A percentile compares a stretch with the other conserved stretches of the same genome.
These are phyloP conservation scores for Ascochyta lentis DNA, from an alignment of 2,329 filamentous ascomycete genomes.

Conservation along the genomic window DNA sequence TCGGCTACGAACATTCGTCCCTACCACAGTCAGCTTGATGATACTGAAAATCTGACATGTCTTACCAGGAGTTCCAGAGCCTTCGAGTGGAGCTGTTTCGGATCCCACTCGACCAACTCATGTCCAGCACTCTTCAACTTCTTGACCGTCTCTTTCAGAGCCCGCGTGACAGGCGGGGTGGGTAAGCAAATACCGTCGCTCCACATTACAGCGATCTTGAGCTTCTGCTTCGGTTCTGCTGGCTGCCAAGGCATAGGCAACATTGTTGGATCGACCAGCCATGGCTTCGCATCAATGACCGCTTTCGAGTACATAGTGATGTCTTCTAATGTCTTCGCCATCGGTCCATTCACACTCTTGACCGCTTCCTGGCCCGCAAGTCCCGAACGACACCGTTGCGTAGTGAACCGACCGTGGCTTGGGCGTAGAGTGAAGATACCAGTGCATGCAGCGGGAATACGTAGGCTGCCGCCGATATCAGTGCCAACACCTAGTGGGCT, in stretches of 20 bases:
- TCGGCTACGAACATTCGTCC: conserved; percentile 58
- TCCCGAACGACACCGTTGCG: conserved; percentile 60
- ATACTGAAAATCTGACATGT: neutral
- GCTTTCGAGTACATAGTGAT: conserved; percentile 52
- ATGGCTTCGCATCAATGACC: conserved; percentile 56
- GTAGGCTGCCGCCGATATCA: conserved; percentile 66
- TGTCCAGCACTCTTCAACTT: conserved; percentile 60
- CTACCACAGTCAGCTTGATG: conserved; percentile 21
- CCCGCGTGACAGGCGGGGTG: conserved; percentile 61
- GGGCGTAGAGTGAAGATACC: conserved; percentile 65
- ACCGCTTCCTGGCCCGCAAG: conserved; percentile 71
- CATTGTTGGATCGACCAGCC: conserved; percentile 60
- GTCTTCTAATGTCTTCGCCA: conserved; percentile 64
- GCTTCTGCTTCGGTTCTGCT: conserved; percentile 53
- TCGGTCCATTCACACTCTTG: conserved; percentile 68
- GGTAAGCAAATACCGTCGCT: conserved; percentile 60
- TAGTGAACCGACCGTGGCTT: conserved; percentile 66
- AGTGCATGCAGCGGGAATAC: conserved; percentile 64
- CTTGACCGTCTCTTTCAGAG: conserved; percentile 61
- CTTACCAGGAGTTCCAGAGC: conserved; percentile 58
- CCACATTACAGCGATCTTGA: conserved; percentile 66
- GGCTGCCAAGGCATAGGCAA: conserved; percentile 61
- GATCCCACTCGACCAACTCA: conserved; percentile 64
- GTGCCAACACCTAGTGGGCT: conserved; percentile 68
- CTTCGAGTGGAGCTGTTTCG: conserved; percentile 58